Percentiles rank a stretch among this genome's conserved stretches.
phyloP scores from a whole-genome alignment of 495 filamentous ascomycete genomes.

The Aspergillus kassunensis region DNA sequence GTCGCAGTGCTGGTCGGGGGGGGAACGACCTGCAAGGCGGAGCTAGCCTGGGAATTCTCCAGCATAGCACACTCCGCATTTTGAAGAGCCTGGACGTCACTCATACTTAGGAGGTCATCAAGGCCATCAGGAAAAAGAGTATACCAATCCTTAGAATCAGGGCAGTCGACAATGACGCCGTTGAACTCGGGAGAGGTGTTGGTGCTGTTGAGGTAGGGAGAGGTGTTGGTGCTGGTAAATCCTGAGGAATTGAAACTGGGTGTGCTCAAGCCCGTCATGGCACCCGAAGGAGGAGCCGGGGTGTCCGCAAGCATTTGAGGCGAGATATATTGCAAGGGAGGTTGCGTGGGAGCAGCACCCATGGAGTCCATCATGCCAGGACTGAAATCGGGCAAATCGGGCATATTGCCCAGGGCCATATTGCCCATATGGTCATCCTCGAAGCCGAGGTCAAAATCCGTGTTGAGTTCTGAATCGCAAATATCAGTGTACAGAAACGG shows the following conservation, averaged over 20 bases:
- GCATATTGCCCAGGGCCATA: too few species aligned
- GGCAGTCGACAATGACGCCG: constrained; percentile 30
- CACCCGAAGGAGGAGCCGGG: constrained; percentile 77
- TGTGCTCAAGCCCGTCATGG: constrained; percentile 82
- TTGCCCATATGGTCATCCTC: constrained; percentile 26
- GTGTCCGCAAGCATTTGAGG: constrained; percentile 77
- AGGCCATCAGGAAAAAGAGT: constrained; percentile 63
- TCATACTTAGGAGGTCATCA: too few species aligned
- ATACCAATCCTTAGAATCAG: constrained; percentile 35
- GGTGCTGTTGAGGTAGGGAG: constrained; percentile 55
- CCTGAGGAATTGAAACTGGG: constrained; percentile 74
- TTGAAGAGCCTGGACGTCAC: too few species aligned
- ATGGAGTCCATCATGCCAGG: too few species aligned
- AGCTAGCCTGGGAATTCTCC: too few species aligned
- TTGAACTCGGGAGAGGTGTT: constrained; percentile 68
- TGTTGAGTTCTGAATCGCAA: constrained; percentile 18
- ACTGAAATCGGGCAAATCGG: too few species aligned
- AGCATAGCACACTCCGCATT: too few species aligned
- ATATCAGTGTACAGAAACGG: neutral
- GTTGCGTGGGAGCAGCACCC: too few species aligned
- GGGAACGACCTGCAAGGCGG: constrained; percentile 28
- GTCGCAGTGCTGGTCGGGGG: too few species aligned
- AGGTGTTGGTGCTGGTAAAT: constrained; percentile 60
- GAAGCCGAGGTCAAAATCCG: constrained; percentile 25
- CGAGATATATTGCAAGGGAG: too few species aligned